Conservation (phyloP, 495 filamentous ascomycete species). For the Darksidea phi region DNA sequence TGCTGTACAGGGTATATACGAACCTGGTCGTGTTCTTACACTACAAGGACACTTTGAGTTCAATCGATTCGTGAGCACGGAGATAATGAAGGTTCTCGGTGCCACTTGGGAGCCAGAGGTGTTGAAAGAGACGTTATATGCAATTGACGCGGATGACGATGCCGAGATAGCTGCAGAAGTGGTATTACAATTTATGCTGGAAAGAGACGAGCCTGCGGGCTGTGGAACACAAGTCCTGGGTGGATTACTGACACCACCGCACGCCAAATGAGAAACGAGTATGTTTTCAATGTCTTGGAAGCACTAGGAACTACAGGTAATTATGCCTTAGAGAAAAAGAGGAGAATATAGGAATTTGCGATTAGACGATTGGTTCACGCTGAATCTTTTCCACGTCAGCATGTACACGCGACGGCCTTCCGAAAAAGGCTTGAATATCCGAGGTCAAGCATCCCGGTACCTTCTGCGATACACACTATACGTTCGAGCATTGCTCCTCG, state of each 20-base stretch:
- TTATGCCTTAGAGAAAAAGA: no score
- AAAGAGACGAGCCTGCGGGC: neutral
- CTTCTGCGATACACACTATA: no score
- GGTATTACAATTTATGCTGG: slow-evolving; percentile 17
- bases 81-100: slow-evolving; percentile 28
- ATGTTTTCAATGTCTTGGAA: neutral
- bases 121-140: slow-evolving; percentile 13
- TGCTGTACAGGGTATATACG: slow-evolving; percentile 20
- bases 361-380: neutral
- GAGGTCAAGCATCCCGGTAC: neutral
- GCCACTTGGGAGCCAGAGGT: slow-evolving; percentile 9
- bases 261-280: slow-evolving; percentile 5
- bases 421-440: slow-evolving; percentile 3
- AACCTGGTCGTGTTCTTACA: slow-evolving; percentile 21
- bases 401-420: slow-evolving; percentile 4
- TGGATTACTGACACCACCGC: slow-evolving; percentile 17
- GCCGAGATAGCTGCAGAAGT: slow-evolving; percentile 15
- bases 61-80: slow-evolving; percentile 27
- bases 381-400: neutral
- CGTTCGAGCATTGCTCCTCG: neutral
- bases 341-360: no score
- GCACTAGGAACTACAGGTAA: neutral
- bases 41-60: slow-evolving; percentile 32
- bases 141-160: slow-evolving; percentile 27
- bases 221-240: slow-evolving; percentile 1